phyloP scores from a whole-genome alignment of 2,329 filamentous ascomycete genomes.

The Colletotrichum chlorophyti region DNA sequence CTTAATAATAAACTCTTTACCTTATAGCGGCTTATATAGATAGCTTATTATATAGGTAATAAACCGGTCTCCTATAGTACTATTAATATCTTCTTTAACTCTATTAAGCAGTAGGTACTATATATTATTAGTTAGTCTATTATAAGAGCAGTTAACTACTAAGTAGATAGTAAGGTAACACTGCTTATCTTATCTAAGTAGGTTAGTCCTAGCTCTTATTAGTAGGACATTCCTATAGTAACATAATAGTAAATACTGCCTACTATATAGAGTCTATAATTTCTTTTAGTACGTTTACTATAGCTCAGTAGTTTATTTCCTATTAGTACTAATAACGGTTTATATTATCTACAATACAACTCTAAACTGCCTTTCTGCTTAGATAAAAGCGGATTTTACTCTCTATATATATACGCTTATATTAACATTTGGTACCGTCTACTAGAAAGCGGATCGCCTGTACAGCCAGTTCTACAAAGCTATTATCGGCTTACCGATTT shows the following conservation, averaged over 20 bases:
- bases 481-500: not conserved
- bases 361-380: not conserved
- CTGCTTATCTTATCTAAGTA: slow-evolving; percentile 5
- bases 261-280: slow-evolving; percentile 1
- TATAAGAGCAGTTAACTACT: not conserved
- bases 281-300: not conserved
- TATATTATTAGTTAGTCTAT: not conserved
- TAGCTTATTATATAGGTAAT: not conserved
- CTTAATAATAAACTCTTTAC: slow-evolving; percentile 2
- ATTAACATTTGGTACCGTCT: not conserved
- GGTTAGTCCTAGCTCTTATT: not conserved
- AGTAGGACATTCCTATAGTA: not conserved
- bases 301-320: not conserved
- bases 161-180: slow-evolving; percentile 6
- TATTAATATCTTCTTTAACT: slow-evolving; percentile 3
- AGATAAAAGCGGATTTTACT: not conserved
- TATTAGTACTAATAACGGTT: not conserved
- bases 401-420: not conserved
- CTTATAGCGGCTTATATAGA: not conserved
- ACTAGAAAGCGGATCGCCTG: not conserved
- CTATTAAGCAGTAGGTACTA: not conserved
- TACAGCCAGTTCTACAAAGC: not conserved
- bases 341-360: not conserved
- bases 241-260: not conserved
- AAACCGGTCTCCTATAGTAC: not conserved